Evolutionary conservation across 106 monocot genomes (phyloP), one percentile per base, ranked within the genome.

Genomic region (Narthecium ossifragum): DNA sequence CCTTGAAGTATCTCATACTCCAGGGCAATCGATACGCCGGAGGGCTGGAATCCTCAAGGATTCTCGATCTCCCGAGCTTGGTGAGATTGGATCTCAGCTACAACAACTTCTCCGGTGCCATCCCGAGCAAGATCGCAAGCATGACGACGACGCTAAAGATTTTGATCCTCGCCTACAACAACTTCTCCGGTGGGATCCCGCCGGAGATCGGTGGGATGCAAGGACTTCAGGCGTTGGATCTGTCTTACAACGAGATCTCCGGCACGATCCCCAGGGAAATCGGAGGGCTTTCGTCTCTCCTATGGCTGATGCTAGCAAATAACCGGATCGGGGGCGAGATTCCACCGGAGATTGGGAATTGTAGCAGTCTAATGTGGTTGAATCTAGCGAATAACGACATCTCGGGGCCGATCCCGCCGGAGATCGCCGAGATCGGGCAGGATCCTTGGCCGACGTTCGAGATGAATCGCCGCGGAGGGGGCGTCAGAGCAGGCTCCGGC

Each of bases 271-370:
- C 93, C 0, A 10, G 74, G 10, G 38, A 61, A 13, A 41, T 93
- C 26, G 93, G 93, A 14, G 85, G 85, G 17, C 69, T 93, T 10
- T 73, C 57, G 24, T 85, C 79, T 1, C 66, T 93, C 14, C 69
- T 89, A 9, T 93, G 89, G 88, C 70, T 93, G 11, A 85, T 79
- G 77, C 77, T 93, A 10, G 82, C 72, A 10, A 65, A 70, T 57
- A 93, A 93, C 57, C 39, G 57, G 22, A 49, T 93, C 0, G 45
- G 55, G n/a, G 93, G 93, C 6, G 33, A 23, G 25, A 93, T 93
- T 1, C 93, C 93, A n/a, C 20, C 74, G 36, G 85, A 85, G 63
- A 85, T 93, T 9, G 89, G 93, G 1, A 78, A 73, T 14, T 93
- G 93, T 70, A 69, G 53, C 37, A 89, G 89, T 62, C 53, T 93